phyloP scores from a whole-genome alignment of 495 filamentous ascomycete species.

The Sabuloglossum arenarium region DNA sequence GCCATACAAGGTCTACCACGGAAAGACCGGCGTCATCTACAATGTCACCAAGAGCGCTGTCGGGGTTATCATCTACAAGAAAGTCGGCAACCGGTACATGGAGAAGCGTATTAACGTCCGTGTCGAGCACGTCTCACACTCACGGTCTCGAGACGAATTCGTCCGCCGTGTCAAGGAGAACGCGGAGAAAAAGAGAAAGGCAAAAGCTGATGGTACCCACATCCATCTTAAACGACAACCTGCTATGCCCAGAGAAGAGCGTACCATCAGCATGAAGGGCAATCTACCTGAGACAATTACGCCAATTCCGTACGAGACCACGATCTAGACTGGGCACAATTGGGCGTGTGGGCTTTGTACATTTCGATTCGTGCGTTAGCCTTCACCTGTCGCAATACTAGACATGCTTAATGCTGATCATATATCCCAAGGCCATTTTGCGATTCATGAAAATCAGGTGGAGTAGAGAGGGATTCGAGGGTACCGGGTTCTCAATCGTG shows the following conservation, averaged over 20 bases:
- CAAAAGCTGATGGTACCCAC: slow-evolving; percentile 70
- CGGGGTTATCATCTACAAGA: slow-evolving; percentile 97
- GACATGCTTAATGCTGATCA: no score
- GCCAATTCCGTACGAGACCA: slow-evolving; percentile 91
- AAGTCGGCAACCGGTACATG: slow-evolving; percentile 92
- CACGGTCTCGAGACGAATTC: slow-evolving; percentile 88
- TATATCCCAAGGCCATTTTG: not conserved
- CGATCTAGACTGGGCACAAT: slow-evolving; percentile 44
- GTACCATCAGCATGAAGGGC: slow-evolving; percentile 52
- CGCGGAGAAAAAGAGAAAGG: slow-evolving; percentile 72
- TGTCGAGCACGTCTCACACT: slow-evolving; percentile 88
- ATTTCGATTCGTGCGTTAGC: not conserved
- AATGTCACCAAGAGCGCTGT: slow-evolving; percentile 93
- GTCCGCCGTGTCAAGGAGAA: slow-evolving; percentile 91
- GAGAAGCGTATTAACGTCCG: slow-evolving; percentile 99
- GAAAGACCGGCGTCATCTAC: slow-evolving; percentile 95
- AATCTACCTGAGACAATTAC: slow-evolving; percentile 78
- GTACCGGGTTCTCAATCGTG: not conserved
- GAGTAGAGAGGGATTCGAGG: not conserved
- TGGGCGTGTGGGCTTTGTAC: not conserved
- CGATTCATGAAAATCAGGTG: not conserved
- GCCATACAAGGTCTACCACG: slow-evolving; percentile 98
- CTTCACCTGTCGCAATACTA: not conserved
- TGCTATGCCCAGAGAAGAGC: slow-evolving; percentile 52
- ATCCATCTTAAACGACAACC: slow-evolving; percentile 86